Evolutionary conservation across 306 rosid genomes (phyloP).

Genomic region (barrel medic (Medicago truncatula)): MtrunA17r5.0-ANR NC_053042.1:45745001-45745500

Average conservation of each 20-base stretch:
- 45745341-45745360: conserved; percentile 48
- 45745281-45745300: conserved; percentile 21
- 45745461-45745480: conserved; percentile 56
- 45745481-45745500: conserved; percentile 49
- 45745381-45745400: conserved; percentile 77
- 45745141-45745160: conserved; percentile 41
- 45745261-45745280: conserved; percentile 36
- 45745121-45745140: conserved; percentile 43
- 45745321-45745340: conserved; percentile 75
- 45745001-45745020: conserved; percentile 16
- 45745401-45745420: conserved; percentile 56
- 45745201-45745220: conserved; percentile 48
- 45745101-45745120: conserved; percentile 31
- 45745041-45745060: conserved; percentile 63
- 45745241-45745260: conserved; percentile 50
- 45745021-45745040: conserved; percentile 51
- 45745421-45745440: conserved; percentile 60
- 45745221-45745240: conserved; percentile 45
- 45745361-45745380: conserved; percentile 60
- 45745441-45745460: conserved; percentile 63
- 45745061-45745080: conserved; percentile 44
- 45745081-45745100: conserved; percentile 53
- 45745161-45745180: conserved; percentile 48
- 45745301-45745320: conserved; percentile 44
- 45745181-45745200: conserved; percentile 44